Conservation (phyloP, 1,284 basidiomycete species). For the Tylopilus orsonianus region DNA sequence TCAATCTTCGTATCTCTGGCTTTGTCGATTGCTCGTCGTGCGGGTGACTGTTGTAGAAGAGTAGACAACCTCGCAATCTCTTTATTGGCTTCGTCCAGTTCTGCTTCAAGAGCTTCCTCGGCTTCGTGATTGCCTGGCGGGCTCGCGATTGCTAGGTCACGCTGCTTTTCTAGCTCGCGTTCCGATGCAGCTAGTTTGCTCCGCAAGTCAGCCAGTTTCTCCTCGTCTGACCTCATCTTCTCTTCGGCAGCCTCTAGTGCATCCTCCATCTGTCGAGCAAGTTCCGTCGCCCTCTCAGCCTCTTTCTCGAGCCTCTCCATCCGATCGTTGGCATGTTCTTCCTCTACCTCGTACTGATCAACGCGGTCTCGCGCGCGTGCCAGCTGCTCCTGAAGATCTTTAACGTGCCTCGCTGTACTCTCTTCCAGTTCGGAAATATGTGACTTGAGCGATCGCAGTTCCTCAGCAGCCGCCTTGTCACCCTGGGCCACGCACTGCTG, state of each 20-base stretch:
- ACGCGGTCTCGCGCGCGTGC: slow-evolving; percentile 46
- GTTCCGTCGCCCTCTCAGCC: slow-evolving; percentile 49
- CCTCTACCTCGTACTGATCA: slow-evolving; percentile 43
- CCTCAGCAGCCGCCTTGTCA: slow-evolving; percentile 40
- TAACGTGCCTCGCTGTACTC: slow-evolving; percentile 46
- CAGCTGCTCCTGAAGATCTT: slow-evolving; percentile 53
- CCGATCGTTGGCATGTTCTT: slow-evolving; percentile 48
- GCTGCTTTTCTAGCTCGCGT: slow-evolving; percentile 54
- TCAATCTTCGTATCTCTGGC: slow-evolving; percentile 73
- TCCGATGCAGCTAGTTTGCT: slow-evolving; percentile 55
- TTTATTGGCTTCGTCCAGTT: slow-evolving; percentile 77
- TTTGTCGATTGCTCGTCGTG: slow-evolving; percentile 69
- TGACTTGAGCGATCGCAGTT: slow-evolving; percentile 44
- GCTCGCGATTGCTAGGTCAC: slow-evolving; percentile 38
- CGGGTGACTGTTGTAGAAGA: slow-evolving; percentile 71
- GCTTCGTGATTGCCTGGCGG: slow-evolving; percentile 47
- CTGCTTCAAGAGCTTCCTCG: slow-evolving; percentile 67
- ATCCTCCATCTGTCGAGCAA: slow-evolving; percentile 65
- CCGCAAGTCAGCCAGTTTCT: slow-evolving; percentile 51
- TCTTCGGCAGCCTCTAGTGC: slow-evolving; percentile 69
- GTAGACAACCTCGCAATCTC: slow-evolving; percentile 77
- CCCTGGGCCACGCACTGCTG: slow-evolving; percentile 34
- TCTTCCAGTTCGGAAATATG: slow-evolving; percentile 59
- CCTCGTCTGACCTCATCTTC: slow-evolving; percentile 62
- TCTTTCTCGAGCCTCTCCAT: slow-evolving; percentile 54